phyloP scores from a whole-genome alignment of 2,329 filamentous ascomycete genomes.

The Botrytis tulipae region DNA sequence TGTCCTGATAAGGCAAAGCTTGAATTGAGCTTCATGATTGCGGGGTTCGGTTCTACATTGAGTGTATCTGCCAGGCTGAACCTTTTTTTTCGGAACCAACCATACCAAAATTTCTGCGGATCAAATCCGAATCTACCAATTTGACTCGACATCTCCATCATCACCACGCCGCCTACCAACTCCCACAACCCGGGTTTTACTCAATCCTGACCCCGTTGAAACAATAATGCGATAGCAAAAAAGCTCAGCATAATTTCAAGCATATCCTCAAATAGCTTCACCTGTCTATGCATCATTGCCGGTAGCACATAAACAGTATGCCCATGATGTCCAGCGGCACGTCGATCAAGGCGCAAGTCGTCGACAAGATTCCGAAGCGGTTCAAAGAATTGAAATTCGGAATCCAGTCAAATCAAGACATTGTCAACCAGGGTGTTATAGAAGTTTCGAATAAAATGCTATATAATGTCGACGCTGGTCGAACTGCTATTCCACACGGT shows the following conservation, averaged over 20 bases:
- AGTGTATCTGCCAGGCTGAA: neutral
- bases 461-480: conserved; percentile 82
- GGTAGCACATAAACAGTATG: conserved; percentile 24
- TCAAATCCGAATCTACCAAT: neutral
- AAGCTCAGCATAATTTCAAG: neutral
- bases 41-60: conserved; percentile 8
- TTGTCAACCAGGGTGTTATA: conserved; percentile 90
- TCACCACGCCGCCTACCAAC: neutral
- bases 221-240: conserved; percentile 15
- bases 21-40: conserved; percentile 8
- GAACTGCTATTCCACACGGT: conserved; percentile 75
- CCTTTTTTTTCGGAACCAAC: conserved; percentile 19
- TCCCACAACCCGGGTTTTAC: neutral
- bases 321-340: conserved; percentile 31
- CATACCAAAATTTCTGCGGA: conserved; percentile 18
- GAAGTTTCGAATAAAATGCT: conserved; percentile 92
- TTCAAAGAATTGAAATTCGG: conserved; percentile 94
- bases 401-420: conserved; percentile 89
- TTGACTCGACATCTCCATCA: conserved; percentile 12
- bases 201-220: neutral
- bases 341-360: conserved; percentile 78
- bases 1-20: neutral
- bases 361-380: conserved; percentile 83
- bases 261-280: neutral
- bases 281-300: conserved; percentile 9